Conservation (phyloP, 106 monocot species). For the Acorus calamus region DNA sequence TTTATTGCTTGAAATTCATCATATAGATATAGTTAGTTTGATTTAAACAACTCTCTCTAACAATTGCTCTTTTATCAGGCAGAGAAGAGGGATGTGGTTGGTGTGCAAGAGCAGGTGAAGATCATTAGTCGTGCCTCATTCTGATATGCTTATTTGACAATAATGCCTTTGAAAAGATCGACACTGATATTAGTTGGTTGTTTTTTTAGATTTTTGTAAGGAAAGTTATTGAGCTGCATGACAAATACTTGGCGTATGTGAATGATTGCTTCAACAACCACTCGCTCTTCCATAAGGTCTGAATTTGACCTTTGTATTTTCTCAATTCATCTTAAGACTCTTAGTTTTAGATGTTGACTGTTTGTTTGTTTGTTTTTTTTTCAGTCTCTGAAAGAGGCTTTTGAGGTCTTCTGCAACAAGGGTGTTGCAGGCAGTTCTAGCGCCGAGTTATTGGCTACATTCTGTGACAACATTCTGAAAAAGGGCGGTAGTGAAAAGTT, state of each 20-base stretch:
- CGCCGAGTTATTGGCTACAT: conserved; percentile 31
- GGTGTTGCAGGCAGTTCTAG: conserved; percentile 27
- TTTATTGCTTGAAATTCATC: too few relatives aligned
- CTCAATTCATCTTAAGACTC: not conserved
- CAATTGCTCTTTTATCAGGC: conserved; percentile 3
- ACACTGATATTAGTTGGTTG: not conserved
- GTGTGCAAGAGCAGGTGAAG: conserved; percentile 19
- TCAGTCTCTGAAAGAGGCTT: conserved; percentile 30
- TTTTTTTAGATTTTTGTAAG: conserved; percentile 22
- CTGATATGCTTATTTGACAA: too few relatives aligned
- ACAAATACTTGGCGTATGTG: conserved; percentile 26
- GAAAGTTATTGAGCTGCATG: conserved; percentile 30
- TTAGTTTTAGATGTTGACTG: not conserved
- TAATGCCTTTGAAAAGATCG: too few relatives aligned
- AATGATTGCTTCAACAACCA: conserved; percentile 28
- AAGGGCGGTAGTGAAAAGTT: conserved; percentile 31
- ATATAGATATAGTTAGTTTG: not conserved
- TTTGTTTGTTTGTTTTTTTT: not conserved
- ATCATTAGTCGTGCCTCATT: too few relatives aligned
- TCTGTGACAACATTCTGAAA: conserved; percentile 27
- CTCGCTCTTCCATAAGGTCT: conserved; percentile 27
- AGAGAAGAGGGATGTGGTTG: conserved; percentile 25
- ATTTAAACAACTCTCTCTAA: not conserved
- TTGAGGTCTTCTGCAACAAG: conserved; percentile 30
- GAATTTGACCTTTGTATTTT: not conserved